These are phyloP conservation scores for Hypseocharis bilobata DNA, from an alignment of 441 rosid species.

Conservation along the genomic window DNA sequence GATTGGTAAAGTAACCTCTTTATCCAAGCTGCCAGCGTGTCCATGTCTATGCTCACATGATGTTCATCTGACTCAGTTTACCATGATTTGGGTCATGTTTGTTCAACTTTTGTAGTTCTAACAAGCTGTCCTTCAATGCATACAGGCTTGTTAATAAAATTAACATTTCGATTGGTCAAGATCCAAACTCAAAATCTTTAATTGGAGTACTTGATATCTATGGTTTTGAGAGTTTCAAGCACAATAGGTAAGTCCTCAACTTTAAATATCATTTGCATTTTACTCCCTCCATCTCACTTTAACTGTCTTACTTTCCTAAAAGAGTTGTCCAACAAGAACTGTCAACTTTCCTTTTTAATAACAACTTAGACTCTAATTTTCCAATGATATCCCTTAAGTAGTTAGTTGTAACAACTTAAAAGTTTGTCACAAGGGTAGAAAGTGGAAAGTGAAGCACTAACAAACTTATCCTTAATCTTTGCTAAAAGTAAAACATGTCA, in stretches of 20 bases:
- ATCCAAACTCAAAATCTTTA: conserved; percentile 78
- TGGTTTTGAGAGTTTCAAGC: conserved; percentile 97
- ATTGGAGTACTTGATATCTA: conserved; percentile 98
- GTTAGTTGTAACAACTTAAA: too few species aligned
- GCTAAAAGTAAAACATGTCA: too few species aligned
- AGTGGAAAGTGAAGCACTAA: too few species aligned
- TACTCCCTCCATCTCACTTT: too few species aligned
- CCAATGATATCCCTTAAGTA: too few species aligned
- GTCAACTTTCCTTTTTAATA: too few species aligned
- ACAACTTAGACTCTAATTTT: too few species aligned
- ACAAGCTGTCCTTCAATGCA: conserved; percentile 13
- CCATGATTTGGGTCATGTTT: conserved; percentile 3
- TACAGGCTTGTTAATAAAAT: conserved; percentile 94
- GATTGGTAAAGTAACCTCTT: conserved; percentile 60
- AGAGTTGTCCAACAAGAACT: too few species aligned
- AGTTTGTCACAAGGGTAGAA: too few species aligned
- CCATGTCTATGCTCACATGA: not conserved
- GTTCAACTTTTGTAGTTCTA: conserved; percentile 2
- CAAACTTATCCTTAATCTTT: too few species aligned
- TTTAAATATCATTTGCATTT: conserved; percentile 3
- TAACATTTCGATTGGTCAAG: conserved; percentile 89
- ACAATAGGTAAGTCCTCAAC: conserved; percentile 55
- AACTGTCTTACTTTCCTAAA: too few species aligned
- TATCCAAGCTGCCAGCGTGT: not conserved
- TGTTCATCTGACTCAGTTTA: not conserved